phyloP scores from a whole-genome alignment of 768 basidiomycete genomes.

The Suillus fuscotomentosus region DNA sequence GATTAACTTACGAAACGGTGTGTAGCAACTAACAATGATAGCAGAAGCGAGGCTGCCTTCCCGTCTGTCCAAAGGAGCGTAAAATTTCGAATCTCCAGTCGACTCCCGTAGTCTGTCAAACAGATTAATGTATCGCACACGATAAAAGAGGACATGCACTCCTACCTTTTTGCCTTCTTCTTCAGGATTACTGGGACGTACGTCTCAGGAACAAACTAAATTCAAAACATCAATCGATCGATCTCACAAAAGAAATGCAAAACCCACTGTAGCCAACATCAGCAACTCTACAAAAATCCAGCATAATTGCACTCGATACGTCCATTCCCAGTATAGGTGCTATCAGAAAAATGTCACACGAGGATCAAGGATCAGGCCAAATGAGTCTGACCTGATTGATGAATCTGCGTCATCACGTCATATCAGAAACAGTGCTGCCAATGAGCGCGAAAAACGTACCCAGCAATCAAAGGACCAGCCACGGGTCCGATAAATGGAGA shows the following conservation, averaged over 20 bases:
- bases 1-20: conserved; percentile 63
- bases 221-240: not conserved
- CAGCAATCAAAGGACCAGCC: conserved; percentile 54
- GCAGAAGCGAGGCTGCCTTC: conserved; percentile 44
- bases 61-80: conserved; percentile 57
- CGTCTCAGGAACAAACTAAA: conserved; percentile 70
- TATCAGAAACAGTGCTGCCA: not conserved
- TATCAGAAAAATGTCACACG: conserved; percentile 23
- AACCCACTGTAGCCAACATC: conserved; percentile 49
- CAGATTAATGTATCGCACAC: not conserved
- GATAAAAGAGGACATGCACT: not conserved
- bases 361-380: not conserved
- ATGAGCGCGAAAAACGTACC: conserved; percentile 36
- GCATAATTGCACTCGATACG: conserved; percentile 66
- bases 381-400: conserved; percentile 57
- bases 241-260: not conserved
- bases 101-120: conserved; percentile 47
- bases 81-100: conserved; percentile 53
- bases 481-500: conserved; percentile 59
- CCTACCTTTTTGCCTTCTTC: conserved; percentile 55
- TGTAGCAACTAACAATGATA: conserved; percentile 59
- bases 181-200: conserved; percentile 61
- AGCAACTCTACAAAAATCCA: conserved; percentile 62
- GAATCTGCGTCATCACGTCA: conserved; percentile 40
- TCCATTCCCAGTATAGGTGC: conserved; percentile 72